These are phyloP conservation scores for Chondrostereum purpureum DNA, from an alignment of 1,284 basidiomycete genomes.

Conservation along the genomic window DNA sequence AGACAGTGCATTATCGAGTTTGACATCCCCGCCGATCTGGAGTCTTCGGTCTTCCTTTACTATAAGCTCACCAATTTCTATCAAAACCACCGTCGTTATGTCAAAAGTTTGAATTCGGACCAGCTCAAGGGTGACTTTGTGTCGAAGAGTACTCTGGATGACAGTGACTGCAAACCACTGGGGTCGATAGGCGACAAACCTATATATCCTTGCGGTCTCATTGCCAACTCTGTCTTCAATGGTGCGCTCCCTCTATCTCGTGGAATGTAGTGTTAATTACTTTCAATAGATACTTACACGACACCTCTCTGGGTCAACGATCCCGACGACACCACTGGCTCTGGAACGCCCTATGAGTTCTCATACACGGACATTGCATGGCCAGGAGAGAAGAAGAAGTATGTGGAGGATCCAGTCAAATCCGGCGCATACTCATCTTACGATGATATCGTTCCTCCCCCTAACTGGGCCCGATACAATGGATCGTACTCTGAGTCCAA, in stretches of 20 bases:
- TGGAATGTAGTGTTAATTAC: conserved; percentile 9
- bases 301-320: conserved; percentile 56
- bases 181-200: conserved; percentile 46
- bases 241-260: conserved; percentile 39
- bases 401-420: conserved; percentile 46
- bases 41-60: conserved; percentile 83
- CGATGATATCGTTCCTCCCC: conserved; percentile 78
- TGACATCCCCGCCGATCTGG: conserved; percentile 74
- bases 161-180: conserved; percentile 88
- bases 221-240: conserved; percentile 98
- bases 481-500: conserved; percentile 19
- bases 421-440: conserved; percentile 45
- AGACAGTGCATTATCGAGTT: conserved; percentile 76
- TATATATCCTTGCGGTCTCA: conserved; percentile 94
- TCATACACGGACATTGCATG: conserved; percentile 84
- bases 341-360: conserved; percentile 65
- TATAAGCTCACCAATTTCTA: conserved; percentile 97
- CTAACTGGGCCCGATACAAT: conserved; percentile 86
- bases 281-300: conserved; percentile 67
- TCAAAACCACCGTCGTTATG: conserved; percentile 98
- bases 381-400: conserved; percentile 92
- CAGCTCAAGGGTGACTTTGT: conserved; percentile 81
- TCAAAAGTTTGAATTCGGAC: conserved; percentile 82
- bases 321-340: conserved; percentile 36
- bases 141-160: conserved; percentile 45